phyloP scores from a whole-genome alignment of 495 filamentous ascomycete genomes.

The Peziza echinospora region DNA sequence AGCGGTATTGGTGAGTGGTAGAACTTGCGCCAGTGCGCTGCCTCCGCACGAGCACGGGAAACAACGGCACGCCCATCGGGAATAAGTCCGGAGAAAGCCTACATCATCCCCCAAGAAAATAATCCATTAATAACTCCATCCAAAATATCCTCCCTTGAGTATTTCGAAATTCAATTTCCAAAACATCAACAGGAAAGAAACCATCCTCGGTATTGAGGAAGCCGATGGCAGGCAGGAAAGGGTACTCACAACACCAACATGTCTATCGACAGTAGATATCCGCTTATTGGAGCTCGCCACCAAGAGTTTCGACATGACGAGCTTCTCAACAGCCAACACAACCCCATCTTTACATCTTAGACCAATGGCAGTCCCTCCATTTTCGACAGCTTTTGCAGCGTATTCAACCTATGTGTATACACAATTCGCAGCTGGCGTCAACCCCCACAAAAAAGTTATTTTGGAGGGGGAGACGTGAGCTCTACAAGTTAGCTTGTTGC shows the following conservation, averaged over 20 bases:
- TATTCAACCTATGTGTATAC: conserved; percentile 99
- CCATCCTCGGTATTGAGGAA: not conserved
- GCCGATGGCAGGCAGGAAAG: not conserved
- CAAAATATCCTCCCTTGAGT: no score
- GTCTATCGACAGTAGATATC: conserved; percentile 81
- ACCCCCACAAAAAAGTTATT: no score
- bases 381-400: conserved; percentile 94
- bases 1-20: conserved; percentile 86
- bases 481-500: no score
- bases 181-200: no score
- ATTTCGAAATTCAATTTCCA: conserved; percentile 1
- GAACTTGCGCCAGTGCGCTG: conserved; percentile 59
- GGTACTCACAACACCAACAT: conserved; percentile 66
- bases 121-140: conserved; percentile 3
- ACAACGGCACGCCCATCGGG: conserved; percentile 92
- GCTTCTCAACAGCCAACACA: conserved; percentile 88
- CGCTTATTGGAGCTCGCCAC: conserved; percentile 88
- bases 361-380: conserved; percentile 87
- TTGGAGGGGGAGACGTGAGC: no score
- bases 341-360: conserved; percentile 96
- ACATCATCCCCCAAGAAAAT: not conserved
- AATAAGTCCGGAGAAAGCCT: conserved; percentile 85
- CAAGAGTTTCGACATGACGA: conserved; percentile 81
- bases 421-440: no score
- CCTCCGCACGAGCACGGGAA: conserved; percentile 82